These are phyloP conservation scores for Mucor circinelloides DNA, from an alignment of 371 early-diverging fungal species.

Conservation along the genomic window DNA sequence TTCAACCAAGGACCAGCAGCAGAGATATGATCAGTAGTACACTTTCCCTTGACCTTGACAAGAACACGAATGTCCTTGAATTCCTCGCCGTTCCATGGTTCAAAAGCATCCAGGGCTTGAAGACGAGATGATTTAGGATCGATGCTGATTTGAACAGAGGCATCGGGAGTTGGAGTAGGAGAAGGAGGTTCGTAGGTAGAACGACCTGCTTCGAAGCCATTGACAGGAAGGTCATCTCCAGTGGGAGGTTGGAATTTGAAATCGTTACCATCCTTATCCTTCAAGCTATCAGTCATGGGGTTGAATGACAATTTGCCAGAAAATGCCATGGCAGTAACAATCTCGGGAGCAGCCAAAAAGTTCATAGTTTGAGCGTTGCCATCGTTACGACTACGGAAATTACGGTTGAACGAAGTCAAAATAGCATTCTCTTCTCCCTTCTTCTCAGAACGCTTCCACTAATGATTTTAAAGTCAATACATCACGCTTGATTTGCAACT, in stretches of 20 bases:
- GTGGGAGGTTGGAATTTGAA: conserved; percentile 84
- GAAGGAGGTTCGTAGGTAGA: conserved; percentile 61
- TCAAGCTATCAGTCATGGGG: conserved; percentile 84
- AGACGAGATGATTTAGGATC: conserved; percentile 78
- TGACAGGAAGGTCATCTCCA: conserved; percentile 85
- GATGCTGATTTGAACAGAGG: conserved; percentile 65
- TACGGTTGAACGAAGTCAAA: conserved; percentile 95
- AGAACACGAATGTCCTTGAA: conserved; percentile 75
- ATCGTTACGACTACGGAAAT: conserved; percentile 96
- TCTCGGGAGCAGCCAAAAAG: conserved; percentile 94
- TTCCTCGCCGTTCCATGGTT: conserved; percentile 81
- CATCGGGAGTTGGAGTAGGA: conserved; percentile 62
- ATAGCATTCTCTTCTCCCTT: conserved; percentile 83
- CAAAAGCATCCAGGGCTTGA: conserved; percentile 86
- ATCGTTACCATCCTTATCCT: conserved; percentile 67
- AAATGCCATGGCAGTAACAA: conserved; percentile 93
- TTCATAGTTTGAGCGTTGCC: conserved; percentile 93
- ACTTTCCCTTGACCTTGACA: conserved; percentile 95
- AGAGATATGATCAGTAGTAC: conserved; percentile 97
- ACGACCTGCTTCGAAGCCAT: conserved; percentile 86
- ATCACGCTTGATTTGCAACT: background rate
- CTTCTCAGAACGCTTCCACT: conserved; percentile 87
- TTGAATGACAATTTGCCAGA: conserved; percentile 90
- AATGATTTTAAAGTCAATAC: conserved; percentile 17
- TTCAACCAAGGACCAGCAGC: conserved; percentile 97